These are phyloP conservation scores for Brassica napus DNA, from an alignment of 345 rosid genomes.

Conservation along the genomic window DNA sequence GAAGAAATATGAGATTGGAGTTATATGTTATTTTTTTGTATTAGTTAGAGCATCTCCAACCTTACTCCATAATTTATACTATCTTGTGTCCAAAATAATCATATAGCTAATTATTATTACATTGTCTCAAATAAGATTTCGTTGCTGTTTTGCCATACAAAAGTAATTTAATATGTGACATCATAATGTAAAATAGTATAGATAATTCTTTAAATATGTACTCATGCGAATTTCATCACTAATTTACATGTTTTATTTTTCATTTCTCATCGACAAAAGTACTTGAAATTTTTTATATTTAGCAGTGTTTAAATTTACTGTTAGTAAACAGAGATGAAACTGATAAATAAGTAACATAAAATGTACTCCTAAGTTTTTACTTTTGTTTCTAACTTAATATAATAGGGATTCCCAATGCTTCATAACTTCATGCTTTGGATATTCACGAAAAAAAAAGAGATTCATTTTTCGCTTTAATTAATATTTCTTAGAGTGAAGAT, in stretches of 20 bases:
- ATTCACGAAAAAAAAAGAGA: not conserved
- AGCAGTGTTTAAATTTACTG: not conserved
- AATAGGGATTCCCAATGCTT: not conserved
- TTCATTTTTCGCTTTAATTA: not conserved
- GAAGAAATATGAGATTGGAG: not conserved
- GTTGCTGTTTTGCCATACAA: not conserved
- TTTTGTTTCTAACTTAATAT: not conserved
- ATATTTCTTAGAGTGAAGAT: not conserved
- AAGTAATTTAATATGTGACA: not conserved
- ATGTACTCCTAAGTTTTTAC: not conserved
- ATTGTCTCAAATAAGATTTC: not conserved
- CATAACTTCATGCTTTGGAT: not conserved
- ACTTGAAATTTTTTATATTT: not conserved
- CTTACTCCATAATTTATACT: not conserved
- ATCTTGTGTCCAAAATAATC: not conserved
- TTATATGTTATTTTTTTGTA: too few species aligned
- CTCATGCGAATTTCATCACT: not conserved
- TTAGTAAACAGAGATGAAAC: not conserved
- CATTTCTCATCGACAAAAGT: not conserved
- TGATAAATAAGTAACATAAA: not conserved
- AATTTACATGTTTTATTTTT: not conserved
- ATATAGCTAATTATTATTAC: not conserved
- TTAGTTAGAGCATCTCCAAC: not conserved
- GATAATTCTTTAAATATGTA: not conserved
- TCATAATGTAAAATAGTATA: not conserved